Percentiles rank a stretch among this genome's conserved stretches.
These are phyloP conservation scores for Dryadomyces sulphureus DNA, from an alignment of 2,329 filamentous ascomycete genomes.

Conservation along the genomic window DNA sequence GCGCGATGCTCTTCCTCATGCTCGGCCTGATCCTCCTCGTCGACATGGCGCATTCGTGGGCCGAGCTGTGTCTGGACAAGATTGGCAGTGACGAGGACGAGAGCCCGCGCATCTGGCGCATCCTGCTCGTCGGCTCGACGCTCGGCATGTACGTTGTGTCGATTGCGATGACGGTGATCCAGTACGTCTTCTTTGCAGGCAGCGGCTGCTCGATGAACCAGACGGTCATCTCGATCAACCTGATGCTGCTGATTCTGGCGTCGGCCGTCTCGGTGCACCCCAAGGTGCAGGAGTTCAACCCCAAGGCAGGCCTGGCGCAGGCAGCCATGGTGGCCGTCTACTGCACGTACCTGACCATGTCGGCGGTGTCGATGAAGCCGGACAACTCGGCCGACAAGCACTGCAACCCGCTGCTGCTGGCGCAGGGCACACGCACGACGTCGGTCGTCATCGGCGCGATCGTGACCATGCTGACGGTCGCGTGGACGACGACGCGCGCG, in stretches of 20 bases:
- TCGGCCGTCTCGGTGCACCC: constrained; percentile 83
- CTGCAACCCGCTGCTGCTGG: constrained; percentile 83
- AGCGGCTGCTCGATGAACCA: constrained; percentile 89
- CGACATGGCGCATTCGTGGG: constrained; percentile 92
- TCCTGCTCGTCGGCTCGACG: constrained; percentile 79
- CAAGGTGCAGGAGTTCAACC: constrained; percentile 77
- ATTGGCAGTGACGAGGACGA: constrained; percentile 88
- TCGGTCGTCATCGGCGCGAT: constrained; percentile 87
- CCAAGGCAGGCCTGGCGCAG: constrained; percentile 89
- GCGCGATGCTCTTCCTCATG: constrained; percentile 85
- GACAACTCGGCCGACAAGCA: constrained; percentile 79
- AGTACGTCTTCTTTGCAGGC: constrained; percentile 90
- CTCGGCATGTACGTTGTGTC: constrained; percentile 86
- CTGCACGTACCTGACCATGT: constrained; percentile 97
- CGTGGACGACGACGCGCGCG: constrained; percentile 92
- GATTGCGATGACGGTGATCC: constrained; percentile 84
- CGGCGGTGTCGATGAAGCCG: constrained; percentile 95
- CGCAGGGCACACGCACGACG: constrained; percentile 75
- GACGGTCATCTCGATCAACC: constrained; percentile 84
- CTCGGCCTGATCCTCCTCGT: constrained; percentile 86
- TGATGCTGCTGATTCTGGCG: constrained; percentile 67
- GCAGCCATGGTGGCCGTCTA: constrained; percentile 95
- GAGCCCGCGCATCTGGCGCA: constrained; percentile 74
- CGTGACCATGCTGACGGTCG: constrained; percentile 91
- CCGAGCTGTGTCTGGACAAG: constrained; percentile 85